Evolutionary conservation across 306 rosid genomes (phyloP), one percentile per base, ranked within the genome.

Genomic region (Gleditsia sinensis): DNA sequence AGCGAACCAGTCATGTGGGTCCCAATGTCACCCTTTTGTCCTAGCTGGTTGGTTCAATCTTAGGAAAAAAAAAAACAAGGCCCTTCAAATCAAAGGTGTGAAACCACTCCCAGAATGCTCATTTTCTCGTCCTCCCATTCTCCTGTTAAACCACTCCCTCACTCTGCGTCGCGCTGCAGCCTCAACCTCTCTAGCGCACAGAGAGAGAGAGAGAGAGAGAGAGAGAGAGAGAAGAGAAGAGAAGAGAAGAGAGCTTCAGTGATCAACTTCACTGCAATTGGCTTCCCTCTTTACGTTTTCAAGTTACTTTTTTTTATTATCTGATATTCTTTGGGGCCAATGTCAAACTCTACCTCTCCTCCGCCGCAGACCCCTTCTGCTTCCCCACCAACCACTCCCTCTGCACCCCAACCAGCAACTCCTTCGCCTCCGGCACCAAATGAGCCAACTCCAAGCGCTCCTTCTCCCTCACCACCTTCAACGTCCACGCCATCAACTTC

Each of bases 1-100:
- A 83, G 90, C 81, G 91, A 81, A 17, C 55, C 77, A 69, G 55
- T 64, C 86, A 85, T 55, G 91, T 84, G 86, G 86, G 88, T 13
- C 96, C 94, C 83, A 69, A 62, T 19, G 4, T 14, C 20, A n/a
- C 12, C 33, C 12, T 28, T 9, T 78, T 45, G 81, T 79, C 83
- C 64, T 20, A 59, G 70, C 71, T 70, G 76, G 80, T 71, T 79
- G 79, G 73, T 79, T 48, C 25, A 65, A 40, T 19, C 30, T 3
- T 0, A 50, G 54, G 17, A 1, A 34, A 16, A 6, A 30, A 56
- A 3, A 25, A 9, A n/a, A 43, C 11, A 5, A 37, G 0, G 67
- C 34, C 72, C 77, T 78, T 77, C 75, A 13, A 50, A 71, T 30
- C 40, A 58, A 30, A 58, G 64, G 23, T 28, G 64, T 28, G 39